Evolutionary conservation across 2,329 filamentous ascomycete genomes (phyloP).

Genomic region (Aspergillus felis): DNA sequence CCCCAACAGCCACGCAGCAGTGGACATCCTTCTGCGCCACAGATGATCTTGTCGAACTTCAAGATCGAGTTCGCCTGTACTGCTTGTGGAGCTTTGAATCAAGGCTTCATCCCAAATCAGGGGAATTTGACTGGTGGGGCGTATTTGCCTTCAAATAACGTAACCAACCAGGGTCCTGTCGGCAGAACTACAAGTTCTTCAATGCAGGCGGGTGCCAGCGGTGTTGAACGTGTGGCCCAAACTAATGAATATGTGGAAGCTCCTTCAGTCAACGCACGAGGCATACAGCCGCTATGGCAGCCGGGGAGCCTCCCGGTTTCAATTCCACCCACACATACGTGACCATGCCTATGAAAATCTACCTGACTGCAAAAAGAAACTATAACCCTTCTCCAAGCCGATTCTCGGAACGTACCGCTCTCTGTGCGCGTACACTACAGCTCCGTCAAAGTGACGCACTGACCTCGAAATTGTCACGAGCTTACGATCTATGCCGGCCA

Average conservation of each 20-base stretch:
- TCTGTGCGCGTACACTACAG: not conserved
- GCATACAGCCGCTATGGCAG: constrained; percentile 28
- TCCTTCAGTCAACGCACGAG: constrained; percentile 20
- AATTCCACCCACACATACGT: constrained; percentile 21
- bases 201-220: constrained; percentile 13
- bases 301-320: constrained; percentile 24
- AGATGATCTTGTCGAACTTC: constrained; percentile 34
- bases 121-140: constrained; percentile 29
- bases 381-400: not conserved
- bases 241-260: constrained; percentile 19
- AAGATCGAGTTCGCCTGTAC: constrained; percentile 40
- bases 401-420: not conserved
- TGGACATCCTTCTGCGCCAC: constrained; percentile 24
- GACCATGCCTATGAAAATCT: constrained; percentile 3
- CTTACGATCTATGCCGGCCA: not conserved
- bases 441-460: not conserved
- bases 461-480: not conserved
- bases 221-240: constrained; percentile 15
- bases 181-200: constrained; percentile 16
- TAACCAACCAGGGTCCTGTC: constrained; percentile 16
- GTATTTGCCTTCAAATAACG: constrained; percentile 25
- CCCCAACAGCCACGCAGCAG: constrained; percentile 19
- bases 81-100: constrained; percentile 35
- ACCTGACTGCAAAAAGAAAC: not conserved
- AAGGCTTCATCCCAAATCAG: constrained; percentile 37